phyloP scores from a whole-genome alignment of 1,284 basidiomycete genomes.

The Pseudozyma pruni region DNA sequence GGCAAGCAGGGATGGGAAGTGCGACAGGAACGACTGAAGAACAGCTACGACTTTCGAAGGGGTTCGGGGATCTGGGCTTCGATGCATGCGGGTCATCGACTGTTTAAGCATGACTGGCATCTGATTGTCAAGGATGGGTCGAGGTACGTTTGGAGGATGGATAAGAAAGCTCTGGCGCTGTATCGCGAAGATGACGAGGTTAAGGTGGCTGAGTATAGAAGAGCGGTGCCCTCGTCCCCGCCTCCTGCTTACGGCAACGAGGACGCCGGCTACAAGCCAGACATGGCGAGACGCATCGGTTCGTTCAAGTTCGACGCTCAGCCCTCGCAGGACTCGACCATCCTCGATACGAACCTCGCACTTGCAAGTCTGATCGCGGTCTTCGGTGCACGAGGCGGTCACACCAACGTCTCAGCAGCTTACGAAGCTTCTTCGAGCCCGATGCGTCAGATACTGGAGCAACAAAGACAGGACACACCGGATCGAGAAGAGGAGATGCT shows the following conservation, averaged over 20 bases:
- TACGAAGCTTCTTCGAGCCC: conserved; percentile 32
- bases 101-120: conserved; percentile 48
- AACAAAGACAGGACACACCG: conserved; percentile 10
- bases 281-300: conserved; percentile 16
- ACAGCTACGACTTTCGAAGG: conserved; percentile 40
- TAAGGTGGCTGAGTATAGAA: conserved; percentile 34
- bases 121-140: conserved; percentile 36
- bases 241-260: too few relatives aligned
- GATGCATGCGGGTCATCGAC: conserved; percentile 34
- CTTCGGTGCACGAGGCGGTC: conserved; percentile 30
- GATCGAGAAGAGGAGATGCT: conserved; percentile 41
- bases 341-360: conserved; percentile 25
- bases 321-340: not conserved
- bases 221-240: conserved; percentile 10
- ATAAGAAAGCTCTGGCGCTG: conserved; percentile 31
- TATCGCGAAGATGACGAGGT: conserved; percentile 20
- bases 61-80: conserved; percentile 40
- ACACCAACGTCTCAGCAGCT: conserved; percentile 21
- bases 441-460: conserved; percentile 17
- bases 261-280: not conserved
- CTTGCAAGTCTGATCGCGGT: conserved; percentile 33
- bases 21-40: conserved; percentile 38
- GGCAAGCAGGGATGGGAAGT: conserved; percentile 41
- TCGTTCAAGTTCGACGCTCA: conserved; percentile 15
- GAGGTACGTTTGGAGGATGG: conserved; percentile 37